Conservation (phyloP, 2,329 filamentous ascomycete genomes). For the Penicillium sp. region DNA sequence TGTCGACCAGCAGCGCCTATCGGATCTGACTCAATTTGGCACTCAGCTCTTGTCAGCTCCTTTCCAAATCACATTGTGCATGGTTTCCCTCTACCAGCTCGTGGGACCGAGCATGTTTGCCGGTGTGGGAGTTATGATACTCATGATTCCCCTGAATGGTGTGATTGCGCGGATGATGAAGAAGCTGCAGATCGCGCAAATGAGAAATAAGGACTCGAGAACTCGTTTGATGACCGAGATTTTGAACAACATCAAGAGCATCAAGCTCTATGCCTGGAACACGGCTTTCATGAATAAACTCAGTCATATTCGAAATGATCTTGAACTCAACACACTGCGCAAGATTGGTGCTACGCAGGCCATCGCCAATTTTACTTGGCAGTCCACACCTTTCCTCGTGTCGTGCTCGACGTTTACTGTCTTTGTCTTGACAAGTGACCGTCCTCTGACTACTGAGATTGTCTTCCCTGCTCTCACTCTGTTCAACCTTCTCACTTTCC, state of each 20-base stretch:
- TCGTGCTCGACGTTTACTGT: slow-evolving; percentile 95
- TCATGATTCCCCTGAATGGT: slow-evolving; percentile 96
- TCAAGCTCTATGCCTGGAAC: slow-evolving; percentile 98
- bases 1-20: slow-evolving; percentile 89
- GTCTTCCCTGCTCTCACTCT: slow-evolving; percentile 89
- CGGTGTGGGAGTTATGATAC: slow-evolving; percentile 86
- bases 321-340: slow-evolving; percentile 87
- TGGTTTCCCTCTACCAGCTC: slow-evolving; percentile 92
- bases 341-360: slow-evolving; percentile 94
- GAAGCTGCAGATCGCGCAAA: slow-evolving; percentile 86
- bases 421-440: slow-evolving; percentile 77
- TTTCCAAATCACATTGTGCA: slow-evolving; percentile 92
- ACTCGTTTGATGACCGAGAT: slow-evolving; percentile 95
- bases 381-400: slow-evolving; percentile 91
- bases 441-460: slow-evolving; percentile 83
- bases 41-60: slow-evolving; percentile 96
- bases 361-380: slow-evolving; percentile 96
- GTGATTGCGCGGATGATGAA: slow-evolving; percentile 91
- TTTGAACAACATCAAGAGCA: slow-evolving; percentile 98
- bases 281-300: slow-evolving; percentile 96
- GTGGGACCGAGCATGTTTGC: slow-evolving; percentile 93
- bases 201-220: slow-evolving; percentile 97
- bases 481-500: slow-evolving; percentile 95
- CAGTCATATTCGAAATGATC: slow-evolving; percentile 90
- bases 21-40: slow-evolving; percentile 90